Conservation (phyloP, 768 basidiomycete genomes). For the Mycena maculata region DNA sequence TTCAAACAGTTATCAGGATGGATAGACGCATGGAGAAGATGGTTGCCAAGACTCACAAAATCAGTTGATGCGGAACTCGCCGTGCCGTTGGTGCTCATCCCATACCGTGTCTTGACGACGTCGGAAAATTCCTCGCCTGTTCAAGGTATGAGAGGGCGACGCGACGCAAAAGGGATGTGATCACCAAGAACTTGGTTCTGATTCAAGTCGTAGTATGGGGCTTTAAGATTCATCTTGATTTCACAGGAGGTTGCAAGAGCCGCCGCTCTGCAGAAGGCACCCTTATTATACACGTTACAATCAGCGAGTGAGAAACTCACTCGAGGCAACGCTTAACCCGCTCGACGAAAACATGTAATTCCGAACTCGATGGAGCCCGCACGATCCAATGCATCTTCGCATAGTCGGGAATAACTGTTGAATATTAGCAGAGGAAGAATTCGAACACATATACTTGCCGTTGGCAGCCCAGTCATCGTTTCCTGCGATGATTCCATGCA, state of each 20-base stretch:
- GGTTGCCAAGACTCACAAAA: conserved; percentile 64
- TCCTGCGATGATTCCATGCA: conserved; percentile 83
- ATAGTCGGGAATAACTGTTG: conserved; percentile 85
- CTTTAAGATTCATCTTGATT: conserved; percentile 54
- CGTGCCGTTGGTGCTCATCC: conserved; percentile 39
- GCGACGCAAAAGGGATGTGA: conserved; percentile 23
- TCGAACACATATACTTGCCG: conserved; percentile 53
- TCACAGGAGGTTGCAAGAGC: conserved; percentile 71
- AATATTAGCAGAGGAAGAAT: not conserved
- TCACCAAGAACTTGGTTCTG: conserved; percentile 69
- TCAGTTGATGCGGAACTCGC: conserved; percentile 75
- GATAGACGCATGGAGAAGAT: conserved; percentile 18
- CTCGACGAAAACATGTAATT: conserved; percentile 64
- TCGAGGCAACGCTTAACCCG: conserved; percentile 78
- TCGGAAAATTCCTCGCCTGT: conserved; percentile 67
- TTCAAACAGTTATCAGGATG: conserved; percentile 42
- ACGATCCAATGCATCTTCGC: conserved; percentile 79
- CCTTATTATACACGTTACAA: conserved; percentile 22
- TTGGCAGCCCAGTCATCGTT: conserved; percentile 72
- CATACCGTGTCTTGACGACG: conserved; percentile 58
- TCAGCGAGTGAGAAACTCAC: conserved; percentile 53
- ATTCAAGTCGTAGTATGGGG: conserved; percentile 65
- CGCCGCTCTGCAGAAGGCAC: conserved; percentile 65
- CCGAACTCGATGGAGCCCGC: conserved; percentile 72
- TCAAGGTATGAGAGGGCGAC: not conserved